Evolutionary conservation across 352 stramenopile genomes (phyloP).

Genomic region (Globisporangium solare): DNA sequence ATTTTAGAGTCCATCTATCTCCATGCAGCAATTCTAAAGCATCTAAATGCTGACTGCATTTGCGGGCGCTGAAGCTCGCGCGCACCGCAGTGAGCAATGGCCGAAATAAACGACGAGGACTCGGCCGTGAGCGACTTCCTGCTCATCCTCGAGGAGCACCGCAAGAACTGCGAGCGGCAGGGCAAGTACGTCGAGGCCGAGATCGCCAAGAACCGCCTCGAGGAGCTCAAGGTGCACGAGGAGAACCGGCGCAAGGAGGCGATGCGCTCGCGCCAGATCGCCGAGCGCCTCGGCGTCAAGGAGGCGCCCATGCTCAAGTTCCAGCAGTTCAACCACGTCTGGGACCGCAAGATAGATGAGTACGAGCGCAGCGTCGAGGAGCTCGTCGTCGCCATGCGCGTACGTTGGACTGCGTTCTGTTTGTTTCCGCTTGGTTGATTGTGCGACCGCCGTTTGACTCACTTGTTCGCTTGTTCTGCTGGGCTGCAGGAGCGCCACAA

Average conservation of each 20-base stretch:
- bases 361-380: conserved; percentile 92
- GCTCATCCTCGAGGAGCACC: conserved; percentile 92
- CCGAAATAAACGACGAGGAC: conserved; percentile 63
- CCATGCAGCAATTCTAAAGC: no score
- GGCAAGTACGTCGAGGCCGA: conserved; percentile 97
- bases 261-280: conserved; percentile 94
- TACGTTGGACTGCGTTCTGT: conserved; percentile 5
- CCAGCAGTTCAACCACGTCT: conserved; percentile 96
- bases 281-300: conserved; percentile 92
- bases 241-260: conserved; percentile 93
- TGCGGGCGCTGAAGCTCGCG: no score
- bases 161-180: conserved; percentile 96
- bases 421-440: no score
- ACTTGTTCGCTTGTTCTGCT: not conserved
- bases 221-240: conserved; percentile 96
- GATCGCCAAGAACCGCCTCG: conserved; percentile 94
- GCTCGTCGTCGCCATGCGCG: conserved; percentile 89
- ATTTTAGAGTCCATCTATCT: no score
- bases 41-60: no score
- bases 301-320: conserved; percentile 98
- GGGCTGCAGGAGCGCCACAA: conserved; percentile 61
- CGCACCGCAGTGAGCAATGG: conserved; percentile 8
- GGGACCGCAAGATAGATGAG: conserved; percentile 95
- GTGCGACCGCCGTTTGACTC: no score
- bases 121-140: conserved; percentile 85